Evolutionary conservation across 2,329 filamentous ascomycete species (phyloP).

Genomic region (Biscogniauxia mediterranea): DNA sequence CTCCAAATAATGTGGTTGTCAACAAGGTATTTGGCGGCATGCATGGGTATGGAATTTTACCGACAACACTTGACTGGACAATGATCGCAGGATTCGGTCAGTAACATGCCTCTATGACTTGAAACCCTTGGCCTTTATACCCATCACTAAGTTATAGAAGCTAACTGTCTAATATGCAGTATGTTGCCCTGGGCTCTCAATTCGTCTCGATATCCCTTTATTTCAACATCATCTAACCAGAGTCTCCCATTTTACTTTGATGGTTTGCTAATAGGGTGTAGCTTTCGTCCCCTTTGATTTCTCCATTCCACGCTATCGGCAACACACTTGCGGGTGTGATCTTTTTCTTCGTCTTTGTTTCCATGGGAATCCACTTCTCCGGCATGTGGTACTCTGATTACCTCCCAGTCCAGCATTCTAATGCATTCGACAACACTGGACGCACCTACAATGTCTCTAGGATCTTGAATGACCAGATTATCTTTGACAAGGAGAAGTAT

Average conservation of each 20-base stretch:
- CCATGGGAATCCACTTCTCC: conserved; percentile 58
- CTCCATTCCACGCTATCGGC: conserved; percentile 58
- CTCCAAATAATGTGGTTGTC: conserved; percentile 57
- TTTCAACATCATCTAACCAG: too few relatives aligned
- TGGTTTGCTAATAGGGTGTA: conserved; percentile 43
- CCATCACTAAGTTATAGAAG: too few relatives aligned
- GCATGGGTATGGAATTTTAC: conserved; percentile 60
- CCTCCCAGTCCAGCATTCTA: conserved; percentile 59
- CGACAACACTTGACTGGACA: conserved; percentile 67
- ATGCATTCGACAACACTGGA: conserved; percentile 65
- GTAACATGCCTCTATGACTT: too few relatives aligned
- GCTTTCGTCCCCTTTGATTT: conserved; percentile 55
- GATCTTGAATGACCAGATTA: conserved; percentile 55
- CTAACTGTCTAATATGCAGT: too few relatives aligned
- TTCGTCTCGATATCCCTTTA: too few relatives aligned
- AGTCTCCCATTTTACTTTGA: too few relatives aligned
- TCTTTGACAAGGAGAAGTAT: conserved; percentile 62
- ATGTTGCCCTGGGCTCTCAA: too few relatives aligned
- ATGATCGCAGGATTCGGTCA: conserved; percentile 36
- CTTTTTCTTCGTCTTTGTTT: conserved; percentile 55
- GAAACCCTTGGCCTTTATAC: too few relatives aligned
- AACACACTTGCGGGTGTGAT: conserved; percentile 57
- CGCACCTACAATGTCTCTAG: conserved; percentile 56
- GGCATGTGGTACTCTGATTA: conserved; percentile 58
- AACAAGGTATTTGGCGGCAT: conserved; percentile 66